Evolutionary conservation across 495 filamentous ascomycete species (phyloP).

Genomic region (Cladorrhinum samala): DNA sequence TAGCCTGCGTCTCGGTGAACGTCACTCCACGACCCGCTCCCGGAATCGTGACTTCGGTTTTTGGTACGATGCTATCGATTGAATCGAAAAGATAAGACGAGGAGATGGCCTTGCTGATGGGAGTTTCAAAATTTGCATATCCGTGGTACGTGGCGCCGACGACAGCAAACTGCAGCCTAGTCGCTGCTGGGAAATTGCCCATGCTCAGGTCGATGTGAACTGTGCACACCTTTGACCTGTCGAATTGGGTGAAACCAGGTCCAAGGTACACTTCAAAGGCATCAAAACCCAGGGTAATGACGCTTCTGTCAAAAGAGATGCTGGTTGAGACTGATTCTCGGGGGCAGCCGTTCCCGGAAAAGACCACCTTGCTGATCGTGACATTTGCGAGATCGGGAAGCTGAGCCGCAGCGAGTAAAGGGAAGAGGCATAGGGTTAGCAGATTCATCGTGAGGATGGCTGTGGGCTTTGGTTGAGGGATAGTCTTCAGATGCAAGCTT

Average conservation of each 20-base stretch:
- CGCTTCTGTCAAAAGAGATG: not conserved
- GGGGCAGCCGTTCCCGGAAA: not conserved
- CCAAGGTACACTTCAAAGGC: not conserved
- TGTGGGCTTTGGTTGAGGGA: not conserved
- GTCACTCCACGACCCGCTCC: not conserved
- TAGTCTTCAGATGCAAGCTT: no score
- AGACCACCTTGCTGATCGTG: not conserved
- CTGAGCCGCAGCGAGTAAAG: not conserved
- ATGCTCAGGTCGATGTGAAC: not conserved
- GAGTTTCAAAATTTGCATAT: not conserved
- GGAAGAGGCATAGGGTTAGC: not conserved
- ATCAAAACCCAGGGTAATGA: not conserved
- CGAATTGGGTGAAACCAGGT: not conserved
- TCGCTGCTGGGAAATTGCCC: not conserved
- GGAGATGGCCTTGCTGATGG: not conserved
- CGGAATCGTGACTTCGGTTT: not conserved
- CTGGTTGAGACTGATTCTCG: not conserved
- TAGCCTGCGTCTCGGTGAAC: not conserved
- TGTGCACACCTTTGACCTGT: not conserved
- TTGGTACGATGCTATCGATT: not conserved
- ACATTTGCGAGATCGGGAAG: not conserved
- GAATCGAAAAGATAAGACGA: not conserved
- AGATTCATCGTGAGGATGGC: not conserved
- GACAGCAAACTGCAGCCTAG: not conserved
- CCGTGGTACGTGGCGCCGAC: not conserved